Base-by-base conservation (phyloP, 768 basidiomycete species). In the Suillus subluteus region DNA sequence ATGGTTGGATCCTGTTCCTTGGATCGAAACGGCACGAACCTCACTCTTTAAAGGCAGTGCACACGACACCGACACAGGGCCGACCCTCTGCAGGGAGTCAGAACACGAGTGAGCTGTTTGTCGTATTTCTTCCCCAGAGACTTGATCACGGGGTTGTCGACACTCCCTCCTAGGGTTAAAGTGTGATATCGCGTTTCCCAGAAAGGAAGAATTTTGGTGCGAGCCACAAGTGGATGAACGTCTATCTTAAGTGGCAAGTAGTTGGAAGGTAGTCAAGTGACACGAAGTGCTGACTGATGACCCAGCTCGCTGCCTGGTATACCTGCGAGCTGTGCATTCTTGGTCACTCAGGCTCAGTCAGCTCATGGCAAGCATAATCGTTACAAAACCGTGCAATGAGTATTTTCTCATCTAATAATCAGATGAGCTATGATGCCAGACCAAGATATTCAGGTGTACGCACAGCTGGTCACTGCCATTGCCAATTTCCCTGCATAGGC, bases 11-110 rank as follows among this genome's bases (percentile, higher is more conserved):
- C 37, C 37, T 90, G 81, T 2, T 76, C 65, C 32, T 82, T 80
- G 0, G 81, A 85, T 15, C 35, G 35, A 35, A 6, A 11, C 37
- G 37, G 37, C 7, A 21, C 44, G 9, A 23, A 23, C n/a, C 4
- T n/a, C 11, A 11, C n/a, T 48, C 46, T 68, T 55, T 38, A 21
- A 40, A 54, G 26, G 12, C n/a, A 21, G 40, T 52, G 63, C 9
- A 44, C 58, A 56, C 35, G 67, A 58, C 54, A 59, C 37, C 23
- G 7, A 48, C 67, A 62, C 64, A 23, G 48, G 26, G 41, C 73
- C 41, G 68, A 88, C 92, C 82, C 91, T 90, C 75, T 95, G 91
- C n/a, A 95, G 76, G 13, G 87, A 89, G 37, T 79, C 46, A 92
- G 79, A 58, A 94, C 79, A 70, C 86, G 84, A 71, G 88, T 82